Evolutionary conservation across 164 flowering plant species (phyloP), one percentile per base, ranked within the genome.

Genomic region (Magnolia kwangsiensis): DNA sequence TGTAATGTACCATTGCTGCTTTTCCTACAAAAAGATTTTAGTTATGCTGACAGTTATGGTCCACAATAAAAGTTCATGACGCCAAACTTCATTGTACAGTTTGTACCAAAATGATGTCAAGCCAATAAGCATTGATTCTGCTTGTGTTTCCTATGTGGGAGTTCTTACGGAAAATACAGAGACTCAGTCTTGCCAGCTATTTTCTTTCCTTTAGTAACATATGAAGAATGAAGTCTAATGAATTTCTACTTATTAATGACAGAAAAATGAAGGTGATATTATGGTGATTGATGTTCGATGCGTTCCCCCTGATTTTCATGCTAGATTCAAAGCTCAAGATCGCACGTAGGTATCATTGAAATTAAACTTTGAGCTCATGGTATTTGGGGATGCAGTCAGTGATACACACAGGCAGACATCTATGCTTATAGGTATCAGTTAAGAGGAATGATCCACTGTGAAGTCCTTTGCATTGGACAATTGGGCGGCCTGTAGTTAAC

Each of bases 271-370:
- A 80, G 95, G 94, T 74, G 99, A 96, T 78, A 78, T 94, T 37
- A 81, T 71, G 83, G 89, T 96, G 61, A 82, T 84, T 72, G 99
- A 96, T 88, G 99, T 92, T 75, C 91, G 87, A 67, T 80, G 88
- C 79, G 87, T 94, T 80, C 90, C 96, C 37, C 18, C 86, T 74
- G 88, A 90, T 88, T 96, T 91, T 82, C 99, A 96, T 85, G 94
- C 99, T 29, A 90, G 99, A 85, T 88, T 77, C 79, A 90, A 83
- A 79, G 99, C 98, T 81, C 89, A 45, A 84, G 99, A 96, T 81
- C 90, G 99, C 82, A 96, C 90, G 98, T 96, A 86, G 82, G 98
- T 92, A 87, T 77, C 84, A 76, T 71, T 7, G 45, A 72, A 55
- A 51, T 55, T 55, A 51, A 24, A 55, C 74, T 51, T 55, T 24